phyloP scores from a whole-genome alignment of 192 early-diverging fungal genomes.

The Kickxella alabastrina region DNA sequence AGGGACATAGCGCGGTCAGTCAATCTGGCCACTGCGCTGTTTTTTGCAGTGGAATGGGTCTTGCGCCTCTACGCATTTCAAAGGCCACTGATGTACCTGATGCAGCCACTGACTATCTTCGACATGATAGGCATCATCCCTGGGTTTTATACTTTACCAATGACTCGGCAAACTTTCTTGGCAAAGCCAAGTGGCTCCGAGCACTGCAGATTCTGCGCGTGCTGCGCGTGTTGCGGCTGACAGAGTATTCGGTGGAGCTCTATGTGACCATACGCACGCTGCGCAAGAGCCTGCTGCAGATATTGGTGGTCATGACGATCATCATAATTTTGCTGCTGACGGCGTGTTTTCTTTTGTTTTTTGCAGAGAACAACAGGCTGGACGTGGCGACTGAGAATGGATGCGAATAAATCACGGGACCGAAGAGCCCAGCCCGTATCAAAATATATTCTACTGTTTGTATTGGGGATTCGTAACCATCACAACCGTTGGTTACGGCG shows the following conservation, averaged over 20 bases:
- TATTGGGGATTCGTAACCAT: slow-evolving; percentile 57
- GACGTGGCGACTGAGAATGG: slow-evolving; percentile 30
- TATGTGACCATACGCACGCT: slow-evolving; percentile 46
- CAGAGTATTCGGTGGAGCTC: slow-evolving; percentile 44
- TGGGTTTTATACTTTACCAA: slow-evolving; percentile 20
- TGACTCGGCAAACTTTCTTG: slow-evolving; percentile 8
- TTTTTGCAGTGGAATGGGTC: slow-evolving; percentile 42
- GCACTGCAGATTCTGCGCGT: slow-evolving; percentile 41
- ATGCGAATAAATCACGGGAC: slow-evolving; percentile 40
- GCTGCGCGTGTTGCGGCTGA: slow-evolving; percentile 37
- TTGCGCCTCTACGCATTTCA: slow-evolving; percentile 38
- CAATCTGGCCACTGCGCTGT: slow-evolving; percentile 33
- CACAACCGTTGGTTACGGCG: slow-evolving; percentile 57
- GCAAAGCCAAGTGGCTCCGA: slow-evolving; percentile 40
- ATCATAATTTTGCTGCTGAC: slow-evolving; percentile 34
- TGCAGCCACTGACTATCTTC: slow-evolving; percentile 36
- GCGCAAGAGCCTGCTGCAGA: slow-evolving; percentile 37
- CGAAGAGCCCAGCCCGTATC: slow-evolving; percentile 49
- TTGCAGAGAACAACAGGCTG: slow-evolving; percentile 41
- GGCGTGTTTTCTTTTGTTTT: slow-evolving; percentile 39
- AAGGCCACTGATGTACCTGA: slow-evolving; percentile 12
- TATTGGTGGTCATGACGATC: slow-evolving; percentile 39
- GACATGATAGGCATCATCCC: slow-evolving; percentile 41
- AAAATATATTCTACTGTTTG: slow-evolving; percentile 51
- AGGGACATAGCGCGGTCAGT: slow-evolving; percentile 23